phyloP scores from a whole-genome alignment of 2,329 filamentous ascomycete species.

The Sclerotinia subarctica region DNA sequence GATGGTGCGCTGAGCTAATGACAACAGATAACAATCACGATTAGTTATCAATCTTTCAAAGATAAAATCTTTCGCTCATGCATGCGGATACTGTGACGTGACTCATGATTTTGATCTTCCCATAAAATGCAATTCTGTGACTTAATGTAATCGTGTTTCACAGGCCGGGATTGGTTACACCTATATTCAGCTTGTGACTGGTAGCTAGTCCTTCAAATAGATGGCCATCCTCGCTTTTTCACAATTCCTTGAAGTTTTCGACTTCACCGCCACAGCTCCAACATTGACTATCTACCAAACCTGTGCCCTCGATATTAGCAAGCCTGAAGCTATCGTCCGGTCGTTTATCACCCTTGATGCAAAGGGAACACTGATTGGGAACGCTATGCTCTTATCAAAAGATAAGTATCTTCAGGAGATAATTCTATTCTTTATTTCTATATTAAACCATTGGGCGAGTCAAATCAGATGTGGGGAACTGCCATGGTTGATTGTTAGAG shows the following conservation, averaged over 20 bases:
- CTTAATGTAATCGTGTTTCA: background rate
- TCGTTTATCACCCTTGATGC: background rate
- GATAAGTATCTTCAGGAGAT: background rate
- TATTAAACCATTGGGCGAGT: background rate
- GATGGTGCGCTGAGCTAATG: constrained; percentile 35
- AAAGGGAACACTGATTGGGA: background rate
- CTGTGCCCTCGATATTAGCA: background rate
- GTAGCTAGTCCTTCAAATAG: background rate
- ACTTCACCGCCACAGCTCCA: background rate
- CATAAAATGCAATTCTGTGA: no score
- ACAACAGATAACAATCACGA: constrained; percentile 24
- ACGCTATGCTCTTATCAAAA: background rate
- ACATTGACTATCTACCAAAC: background rate
- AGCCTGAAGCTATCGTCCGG: background rate
- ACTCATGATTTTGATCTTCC: fast-evolving
- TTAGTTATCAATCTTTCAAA: constrained; percentile 28
- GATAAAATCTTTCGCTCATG: background rate
- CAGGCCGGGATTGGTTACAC: background rate
- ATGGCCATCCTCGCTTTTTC: background rate
- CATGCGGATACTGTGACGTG: background rate
- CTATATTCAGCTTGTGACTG: background rate
- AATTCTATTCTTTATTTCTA: background rate
- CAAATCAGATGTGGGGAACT: background rate
- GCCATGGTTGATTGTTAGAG: background rate
- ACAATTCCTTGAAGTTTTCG: background rate